Base-by-base conservation (phyloP, 176 grass and related monocot genomes). In the Poa pratensis region DNA sequence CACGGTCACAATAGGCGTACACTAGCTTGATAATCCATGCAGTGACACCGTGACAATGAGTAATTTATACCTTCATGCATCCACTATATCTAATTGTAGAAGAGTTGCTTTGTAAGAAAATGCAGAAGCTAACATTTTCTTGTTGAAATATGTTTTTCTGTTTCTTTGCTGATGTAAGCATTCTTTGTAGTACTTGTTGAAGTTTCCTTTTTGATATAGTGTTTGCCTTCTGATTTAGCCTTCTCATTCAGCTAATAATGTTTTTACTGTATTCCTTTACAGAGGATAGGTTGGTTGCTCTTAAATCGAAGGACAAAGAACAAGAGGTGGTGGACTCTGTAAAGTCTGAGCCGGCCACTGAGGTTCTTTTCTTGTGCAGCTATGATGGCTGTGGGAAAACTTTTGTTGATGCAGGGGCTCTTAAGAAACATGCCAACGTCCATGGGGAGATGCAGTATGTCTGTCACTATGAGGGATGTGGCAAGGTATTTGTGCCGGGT, bases 321-420 rank as follows among this genome's bases (percentile, higher is more conserved):
- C 82, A 86, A 37, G 93, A 75, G 24, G 73, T 34, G 60, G 73
- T 34, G 60, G 86, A 94, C 76, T 69, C 76, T 70, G 70, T 80
- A 48, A 94, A 88, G 26, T 70, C 89, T 13, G 91, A 96, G 68
- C 93, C 84, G 9, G 87, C 88, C 76, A 95, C 91, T 1, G 96
- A 99, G 71, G 83, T 93, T 76, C 93, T 99, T 46, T 99, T 96
- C 84, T 84, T 99, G 23, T 99, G 96, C 77, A 99, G 86, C 83
- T 99, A 91, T 28, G 96, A 94, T 62, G 91, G 94, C 70, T 99
- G 91, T 5, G 89, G 91, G 60, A 96, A 92, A 81, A 93, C 90
- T 82, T 99, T 99, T 79, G 54, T 94, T 37, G 93, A 96, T 82
- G 89, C 67, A 51, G 84, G 87, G 5, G 88, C 87, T 90, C 89